Conservation (phyloP, 179 eudicot species). For the Beta macrorhiza region DNA sequence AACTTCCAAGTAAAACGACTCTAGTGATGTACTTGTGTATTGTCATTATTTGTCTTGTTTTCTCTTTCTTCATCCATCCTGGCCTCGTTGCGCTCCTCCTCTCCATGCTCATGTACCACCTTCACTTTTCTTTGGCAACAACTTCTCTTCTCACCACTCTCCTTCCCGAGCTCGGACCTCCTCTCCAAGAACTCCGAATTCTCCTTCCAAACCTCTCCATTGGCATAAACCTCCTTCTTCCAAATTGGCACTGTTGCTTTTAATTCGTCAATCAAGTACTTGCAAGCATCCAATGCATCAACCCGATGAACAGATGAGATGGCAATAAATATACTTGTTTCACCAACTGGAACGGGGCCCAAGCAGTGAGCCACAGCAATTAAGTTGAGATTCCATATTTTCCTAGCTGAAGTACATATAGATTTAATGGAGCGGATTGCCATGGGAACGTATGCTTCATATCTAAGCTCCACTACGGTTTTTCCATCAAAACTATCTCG, state of each 20-base stretch:
- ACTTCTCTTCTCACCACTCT: conserved; percentile 11
- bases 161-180: conserved; percentile 45
- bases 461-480: conserved; percentile 67
- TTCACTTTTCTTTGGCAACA: conserved; percentile 27
- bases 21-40: background rate
- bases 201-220: conserved; percentile 96
- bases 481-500: conserved; percentile 82
- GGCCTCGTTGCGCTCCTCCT: conserved; percentile 40
- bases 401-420: conserved; percentile 65
- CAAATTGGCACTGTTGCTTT: conserved; percentile 90
- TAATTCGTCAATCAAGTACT: conserved; percentile 72
- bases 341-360: conserved; percentile 73
- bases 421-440: conserved; percentile 70
- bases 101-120: conserved; percentile 24
- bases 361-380: conserved; percentile 73
- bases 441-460: conserved; percentile 91
- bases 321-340: conserved; percentile 69
- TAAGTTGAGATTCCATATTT: conserved; percentile 54
- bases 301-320: conserved; percentile 65
- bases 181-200: conserved; percentile 76
- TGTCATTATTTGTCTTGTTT: background rate
- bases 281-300: conserved; percentile 74
- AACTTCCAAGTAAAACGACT: background rate
- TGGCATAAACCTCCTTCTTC: conserved; percentile 87
- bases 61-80: conserved; percentile 36